Percentiles rank a stretch among this genome's conserved stretches.
These are phyloP conservation scores for Physaria fendleri DNA, from an alignment of 345 rosid genomes.

Conservation along the genomic window DNA sequence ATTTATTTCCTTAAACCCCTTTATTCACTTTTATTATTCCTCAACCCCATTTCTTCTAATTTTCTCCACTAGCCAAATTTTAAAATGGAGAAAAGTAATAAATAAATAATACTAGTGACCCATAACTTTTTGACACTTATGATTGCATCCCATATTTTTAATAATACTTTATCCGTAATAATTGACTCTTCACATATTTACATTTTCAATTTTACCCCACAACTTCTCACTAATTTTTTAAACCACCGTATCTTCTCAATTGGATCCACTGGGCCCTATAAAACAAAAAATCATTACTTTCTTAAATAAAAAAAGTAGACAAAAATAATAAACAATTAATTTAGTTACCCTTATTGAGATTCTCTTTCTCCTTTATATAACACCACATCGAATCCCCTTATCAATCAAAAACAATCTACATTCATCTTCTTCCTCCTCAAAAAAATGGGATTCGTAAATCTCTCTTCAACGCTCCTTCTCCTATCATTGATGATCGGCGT, in stretches of 20 bases:
- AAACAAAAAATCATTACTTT: background rate
- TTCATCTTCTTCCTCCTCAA: conserved; percentile 6
- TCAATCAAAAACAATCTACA: conserved; percentile 7
- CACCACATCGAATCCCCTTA: background rate
- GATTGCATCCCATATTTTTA: too few species aligned
- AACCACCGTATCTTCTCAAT: background rate
- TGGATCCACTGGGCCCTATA: background rate
- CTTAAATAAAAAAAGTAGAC: background rate
- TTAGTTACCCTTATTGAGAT: background rate
- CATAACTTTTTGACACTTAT: too few species aligned
- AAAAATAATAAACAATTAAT: background rate
- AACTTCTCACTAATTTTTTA: too few species aligned
- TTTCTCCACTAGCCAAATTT: too few species aligned
- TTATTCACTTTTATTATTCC: too few species aligned
- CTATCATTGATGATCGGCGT: conserved; percentile 35
- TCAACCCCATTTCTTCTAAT: too few species aligned
- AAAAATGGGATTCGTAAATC: conserved; percentile 38
- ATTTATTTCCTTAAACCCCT: too few species aligned
- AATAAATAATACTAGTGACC: too few species aligned
- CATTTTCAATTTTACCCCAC: background rate
- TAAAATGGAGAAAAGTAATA: too few species aligned
- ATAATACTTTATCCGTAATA: too few species aligned
- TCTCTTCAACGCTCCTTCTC: conserved; percentile 30
- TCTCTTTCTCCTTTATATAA: conserved; percentile 17
- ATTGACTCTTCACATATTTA: background rate